Evolutionary conservation across 768 basidiomycete species (phyloP).

Genomic region (Tricholoma furcatifolium): DNA sequence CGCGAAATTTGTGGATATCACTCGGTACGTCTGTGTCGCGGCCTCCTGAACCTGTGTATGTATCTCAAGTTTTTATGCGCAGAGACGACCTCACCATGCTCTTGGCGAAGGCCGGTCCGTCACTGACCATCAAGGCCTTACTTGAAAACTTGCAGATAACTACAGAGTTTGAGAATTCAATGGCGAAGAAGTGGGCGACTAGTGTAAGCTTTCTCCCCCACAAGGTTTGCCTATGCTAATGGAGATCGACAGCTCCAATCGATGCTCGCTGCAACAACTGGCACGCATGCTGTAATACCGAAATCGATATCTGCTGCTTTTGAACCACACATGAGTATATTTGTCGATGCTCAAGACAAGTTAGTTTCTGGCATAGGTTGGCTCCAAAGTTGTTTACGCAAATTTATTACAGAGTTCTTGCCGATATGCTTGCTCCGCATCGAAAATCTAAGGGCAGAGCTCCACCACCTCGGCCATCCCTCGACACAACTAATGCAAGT

Average conservation of each 20-base stretch:
- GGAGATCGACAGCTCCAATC: constrained; percentile 51
- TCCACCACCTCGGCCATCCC: constrained; percentile 58
- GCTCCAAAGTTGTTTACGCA: neutral
- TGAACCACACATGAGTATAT: constrained; percentile 89
- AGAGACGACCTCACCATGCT: constrained; percentile 86
- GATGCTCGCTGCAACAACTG: constrained; percentile 56
- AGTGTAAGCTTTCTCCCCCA: constrained; percentile 41
- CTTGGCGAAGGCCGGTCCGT: constrained; percentile 73
- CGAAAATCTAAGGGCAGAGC: constrained; percentile 44
- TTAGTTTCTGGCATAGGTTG: constrained; percentile 28
- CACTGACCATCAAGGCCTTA: constrained; percentile 72
- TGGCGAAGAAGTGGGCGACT: constrained; percentile 80
- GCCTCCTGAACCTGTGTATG: neutral
- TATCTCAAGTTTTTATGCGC: neutral
- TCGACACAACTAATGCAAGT: constrained; percentile 52
- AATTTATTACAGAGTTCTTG: constrained; percentile 59
- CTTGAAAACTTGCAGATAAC: constrained; percentile 87
- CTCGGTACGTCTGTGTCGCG: constrained; percentile 52
- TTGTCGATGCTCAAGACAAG: constrained; percentile 97
- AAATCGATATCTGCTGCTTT: constrained; percentile 87
- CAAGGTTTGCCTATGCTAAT: neutral
- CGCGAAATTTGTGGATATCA: constrained; percentile 87
- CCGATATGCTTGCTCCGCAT: constrained; percentile 88
- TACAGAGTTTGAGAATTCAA: constrained; percentile 81
- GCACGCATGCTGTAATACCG: constrained; percentile 47